A percentile compares a stretch with the other conserved stretches of the same genome.
These are phyloP conservation scores for Euphorbia corollata DNA, from an alignment of 441 rosid species.

Conservation along the genomic window DNA sequence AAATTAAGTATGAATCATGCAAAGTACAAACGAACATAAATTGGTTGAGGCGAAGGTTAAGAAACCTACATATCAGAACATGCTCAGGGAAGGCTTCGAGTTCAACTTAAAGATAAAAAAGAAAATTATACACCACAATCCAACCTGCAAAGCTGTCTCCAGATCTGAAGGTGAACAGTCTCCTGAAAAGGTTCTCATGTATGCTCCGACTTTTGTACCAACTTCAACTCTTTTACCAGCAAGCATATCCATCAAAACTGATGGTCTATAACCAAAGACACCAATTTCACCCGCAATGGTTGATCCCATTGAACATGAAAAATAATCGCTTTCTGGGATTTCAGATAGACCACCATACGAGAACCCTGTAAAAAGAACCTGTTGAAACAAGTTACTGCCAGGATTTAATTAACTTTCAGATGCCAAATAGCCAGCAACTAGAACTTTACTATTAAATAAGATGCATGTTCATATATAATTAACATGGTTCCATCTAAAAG, in stretches of 20 bases:
- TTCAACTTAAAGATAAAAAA: not conserved
- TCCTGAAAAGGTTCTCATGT: constrained; percentile 81
- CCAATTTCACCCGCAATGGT: constrained; percentile 98
- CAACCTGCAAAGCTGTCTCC: constrained; percentile 95
- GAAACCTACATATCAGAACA: not conserved
- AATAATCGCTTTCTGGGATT: constrained; percentile 72
- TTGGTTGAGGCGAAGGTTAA: not conserved
- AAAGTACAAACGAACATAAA: not conserved
- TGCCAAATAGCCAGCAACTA: not conserved
- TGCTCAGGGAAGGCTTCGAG: not conserved
- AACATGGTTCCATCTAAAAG: not conserved
- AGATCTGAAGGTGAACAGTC: constrained; percentile 92
- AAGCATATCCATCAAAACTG: constrained; percentile 81
- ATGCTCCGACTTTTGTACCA: constrained; percentile 78
- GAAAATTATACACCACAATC: constrained; percentile 13
- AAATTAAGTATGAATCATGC: not conserved
- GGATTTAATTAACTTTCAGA: constrained; percentile 20
- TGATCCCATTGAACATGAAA: constrained; percentile 90
- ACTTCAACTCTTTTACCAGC: constrained; percentile 98
- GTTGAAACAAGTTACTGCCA: constrained; percentile 28
- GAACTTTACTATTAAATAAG: constrained; percentile 5
- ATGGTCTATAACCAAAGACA: constrained; percentile 79
- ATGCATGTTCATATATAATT: not conserved
- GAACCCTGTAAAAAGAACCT: constrained; percentile 92
- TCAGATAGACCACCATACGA: constrained; percentile 94